Evolutionary conservation across 257 asterid genomes (phyloP).

Genomic region (Nicotiana obtusifolia): DNA sequence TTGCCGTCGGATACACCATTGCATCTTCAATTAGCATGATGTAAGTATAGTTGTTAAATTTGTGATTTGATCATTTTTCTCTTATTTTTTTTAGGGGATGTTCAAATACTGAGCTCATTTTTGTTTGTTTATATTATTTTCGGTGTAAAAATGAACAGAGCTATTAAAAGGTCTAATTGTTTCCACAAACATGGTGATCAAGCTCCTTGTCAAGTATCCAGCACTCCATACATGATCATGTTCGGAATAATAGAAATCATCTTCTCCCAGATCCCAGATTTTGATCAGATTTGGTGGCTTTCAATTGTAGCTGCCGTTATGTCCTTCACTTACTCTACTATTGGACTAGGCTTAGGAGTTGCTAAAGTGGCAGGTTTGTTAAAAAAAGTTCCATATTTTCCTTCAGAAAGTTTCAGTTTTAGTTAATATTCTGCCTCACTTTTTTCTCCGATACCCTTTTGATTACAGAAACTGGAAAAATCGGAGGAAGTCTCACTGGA

Average conservation of each 20-base stretch:
- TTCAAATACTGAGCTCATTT: slow-evolving; percentile 31
- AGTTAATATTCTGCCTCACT: neutral
- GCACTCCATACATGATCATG: slow-evolving; percentile 46
- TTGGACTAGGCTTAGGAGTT: slow-evolving; percentile 51
- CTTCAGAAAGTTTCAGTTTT: neutral
- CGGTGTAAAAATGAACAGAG: slow-evolving; percentile 27
- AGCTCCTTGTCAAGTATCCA: slow-evolving; percentile 35
- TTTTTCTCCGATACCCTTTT: neutral
- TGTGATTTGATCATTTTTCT: slow-evolving; percentile 48
- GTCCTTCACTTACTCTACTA: slow-evolving; percentile 50
- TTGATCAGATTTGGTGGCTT: slow-evolving; percentile 52
- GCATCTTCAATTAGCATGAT: slow-evolving; percentile 71
- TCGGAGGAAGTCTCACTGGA: slow-evolving; percentile 71
- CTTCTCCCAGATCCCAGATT: slow-evolving; percentile 50
- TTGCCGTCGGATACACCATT: slow-evolving; percentile 86
- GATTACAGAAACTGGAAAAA: slow-evolving; percentile 44
- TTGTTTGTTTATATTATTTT: neutral
- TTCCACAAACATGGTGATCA: slow-evolving; percentile 34
- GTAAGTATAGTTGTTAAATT: slow-evolving; percentile 38
- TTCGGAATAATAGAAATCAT: slow-evolving; percentile 38
- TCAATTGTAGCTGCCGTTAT: slow-evolving; percentile 52
- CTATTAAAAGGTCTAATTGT: slow-evolving; percentile 39
- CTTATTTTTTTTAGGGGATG: neutral
- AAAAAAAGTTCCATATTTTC: neutral
- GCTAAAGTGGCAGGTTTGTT: slow-evolving; percentile 43